Evolutionary conservation across 208 protist genomes (phyloP), one percentile per base, ranked within the genome.

Genomic region (Naegleria fowleri): DNA sequence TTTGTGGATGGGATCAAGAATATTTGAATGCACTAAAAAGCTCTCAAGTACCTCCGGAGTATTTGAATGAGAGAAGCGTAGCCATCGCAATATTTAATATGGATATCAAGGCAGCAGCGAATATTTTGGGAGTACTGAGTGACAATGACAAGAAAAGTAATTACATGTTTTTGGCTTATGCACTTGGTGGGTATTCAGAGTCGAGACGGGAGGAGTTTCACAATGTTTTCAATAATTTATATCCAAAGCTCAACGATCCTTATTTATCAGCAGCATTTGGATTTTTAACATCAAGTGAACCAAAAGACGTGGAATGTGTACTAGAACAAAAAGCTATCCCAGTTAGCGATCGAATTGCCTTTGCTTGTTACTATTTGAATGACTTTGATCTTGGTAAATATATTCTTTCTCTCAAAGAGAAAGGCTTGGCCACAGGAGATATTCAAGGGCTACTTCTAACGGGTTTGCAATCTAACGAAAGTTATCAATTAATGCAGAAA

Each of bases 381-480:
- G 38, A 40, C 29, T 25, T 39, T 90, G 85, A 86, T 52, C 90
- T 84, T 43, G 83, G 16, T 41, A 59, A 41, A 48, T 75, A 58
- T 90, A 84, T n/a, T 29, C 29, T 0, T 13, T 33, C 9, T 25
- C 67, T 38, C 29, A 88, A 5, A 59, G 92, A 75, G 79, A 29
- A 92, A 90, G 59, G 58, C 86, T 52, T 51, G 19, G 22, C 15
- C 0, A 83, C 15, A 16, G 83, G 39, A 39, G 52, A 90, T 19
- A 15, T 91, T 19, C 43, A 76, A 29, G 95, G 94, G 7, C 85
- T 96, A 11, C 36, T 95, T 38, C 83, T 96, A 13, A 95, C 95
- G 0, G 95, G 95, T 52, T 90, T 96, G 36, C 90, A 88, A 16
- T 29, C 55, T 29, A 40, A 40, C 40, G 36, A 92, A 75, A 91